Evolutionary conservation across 1,284 basidiomycete species (phyloP), one percentile per base, ranked within the genome.

Genomic region (Pseudozyma pruni): DNA sequence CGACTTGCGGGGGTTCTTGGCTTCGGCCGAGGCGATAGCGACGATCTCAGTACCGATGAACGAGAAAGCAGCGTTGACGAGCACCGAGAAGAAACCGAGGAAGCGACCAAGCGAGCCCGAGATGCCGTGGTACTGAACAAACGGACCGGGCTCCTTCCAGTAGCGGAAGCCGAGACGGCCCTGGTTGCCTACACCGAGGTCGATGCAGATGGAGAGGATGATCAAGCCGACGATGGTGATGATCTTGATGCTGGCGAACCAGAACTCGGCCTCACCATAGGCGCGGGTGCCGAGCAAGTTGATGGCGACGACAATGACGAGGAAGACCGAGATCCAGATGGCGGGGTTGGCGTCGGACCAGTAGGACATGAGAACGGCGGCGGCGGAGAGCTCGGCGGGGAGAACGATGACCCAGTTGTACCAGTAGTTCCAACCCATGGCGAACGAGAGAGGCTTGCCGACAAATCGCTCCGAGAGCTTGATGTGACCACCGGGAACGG

Each of bases 41-140:
- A 94, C 90, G 66, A 94, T 90, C 82, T 94, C 93, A 9, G 91
- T 92, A 45, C 41, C 88, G 88, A 46, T 91, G 85, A 89, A 93
- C 11, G 89, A 90, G 85, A 94, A 94, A 1, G 91, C 91, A 9
- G 91, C 91, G 42, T 84, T 78, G 23, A 83, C 79, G 31, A 83
- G 75, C 2, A 83, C 74, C 5, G 51, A 58, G 52, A 76, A 81
- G 66, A 83, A 83, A 13, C 81, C 83, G 17, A 83, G 68, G 76
- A 83, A 83, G 39, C 41, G 67, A 11, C 84, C 81, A 1, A 84
- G 84, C 2, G 85, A 56, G 1, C 91, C 91, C 1, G 76, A 51
- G 43, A 85, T 84, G 46, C 76, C 83, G 55, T 67, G 35, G 67
- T 75, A 72, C 61, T 74, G 71, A 39, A 52, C 31, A 37, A 78